Evolutionary conservation across 129 eudicot genomes (phyloP).

Genomic region (Pittosporum tobira): DNA sequence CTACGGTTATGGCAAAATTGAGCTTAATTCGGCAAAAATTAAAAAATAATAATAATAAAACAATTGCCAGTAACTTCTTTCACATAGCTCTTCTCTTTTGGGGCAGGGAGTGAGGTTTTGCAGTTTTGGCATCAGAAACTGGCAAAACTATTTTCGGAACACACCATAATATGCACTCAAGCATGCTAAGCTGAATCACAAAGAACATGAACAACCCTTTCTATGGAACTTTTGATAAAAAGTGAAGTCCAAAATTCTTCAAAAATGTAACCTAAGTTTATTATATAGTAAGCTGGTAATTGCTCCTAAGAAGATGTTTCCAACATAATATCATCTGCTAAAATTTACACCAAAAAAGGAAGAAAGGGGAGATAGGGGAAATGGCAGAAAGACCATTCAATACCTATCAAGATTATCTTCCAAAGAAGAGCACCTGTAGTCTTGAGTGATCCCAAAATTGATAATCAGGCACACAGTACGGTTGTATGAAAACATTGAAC

Average conservation of each 20-base stretch:
- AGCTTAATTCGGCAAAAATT: no score
- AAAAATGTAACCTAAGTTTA: background rate
- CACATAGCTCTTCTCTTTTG: no score
- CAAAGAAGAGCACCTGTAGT: slow-evolving; percentile 10
- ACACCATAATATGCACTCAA: no score
- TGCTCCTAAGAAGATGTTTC: slow-evolving; percentile 1
- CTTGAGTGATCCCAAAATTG: slow-evolving; percentile 13
- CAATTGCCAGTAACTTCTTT: no score
- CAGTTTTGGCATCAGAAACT: no score
- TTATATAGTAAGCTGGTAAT: background rate
- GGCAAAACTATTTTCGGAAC: no score
- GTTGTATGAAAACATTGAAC: background rate
- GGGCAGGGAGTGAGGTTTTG: no score
- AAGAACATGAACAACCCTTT: no score
- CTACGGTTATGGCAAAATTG: no score
- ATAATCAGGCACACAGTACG: slow-evolving; percentile 11
- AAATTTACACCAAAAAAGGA: slow-evolving; percentile 16
- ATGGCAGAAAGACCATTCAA: background rate
- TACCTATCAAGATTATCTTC: background rate
- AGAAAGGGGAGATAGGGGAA: background rate
- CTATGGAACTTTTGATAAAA: no score
- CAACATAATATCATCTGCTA: slow-evolving; percentile 18
- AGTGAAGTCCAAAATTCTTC: background rate
- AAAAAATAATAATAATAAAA: no score
- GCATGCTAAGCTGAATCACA: no score